phyloP scores from a whole-genome alignment of 441 rosid genomes.

The Erysimum cheiri region DNA sequence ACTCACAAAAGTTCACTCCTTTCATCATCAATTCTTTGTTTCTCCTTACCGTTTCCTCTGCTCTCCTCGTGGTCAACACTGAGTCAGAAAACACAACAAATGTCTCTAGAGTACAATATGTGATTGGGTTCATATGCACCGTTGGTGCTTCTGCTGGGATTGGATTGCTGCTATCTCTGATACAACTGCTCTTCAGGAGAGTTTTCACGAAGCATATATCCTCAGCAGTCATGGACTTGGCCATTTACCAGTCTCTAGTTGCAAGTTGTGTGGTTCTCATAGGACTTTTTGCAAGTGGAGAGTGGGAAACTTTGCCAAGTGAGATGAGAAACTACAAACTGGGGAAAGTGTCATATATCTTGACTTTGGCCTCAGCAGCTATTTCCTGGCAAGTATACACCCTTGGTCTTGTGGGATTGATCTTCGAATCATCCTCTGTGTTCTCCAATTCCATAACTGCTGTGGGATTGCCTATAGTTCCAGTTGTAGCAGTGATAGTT shows the following conservation, averaged over 20 bases:
- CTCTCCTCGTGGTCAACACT: constrained; percentile 37
- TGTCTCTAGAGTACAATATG: constrained; percentile 32
- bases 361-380: constrained; percentile 44
- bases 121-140: constrained; percentile 46
- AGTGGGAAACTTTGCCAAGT: constrained; percentile 40
- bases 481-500: constrained; percentile 51
- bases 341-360: constrained; percentile 44
- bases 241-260: constrained; percentile 35
- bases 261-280: constrained; percentile 42
- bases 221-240: constrained; percentile 42
- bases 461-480: constrained; percentile 51
- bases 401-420: constrained; percentile 41
- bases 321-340: constrained; percentile 46
- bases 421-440: constrained; percentile 50
- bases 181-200: constrained; percentile 41
- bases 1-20: constrained; percentile 54
- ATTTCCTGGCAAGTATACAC: constrained; percentile 43
- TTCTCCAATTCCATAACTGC: constrained; percentile 47
- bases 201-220: constrained; percentile 41
- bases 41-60: constrained; percentile 49
- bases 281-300: constrained; percentile 51
- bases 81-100: constrained; percentile 30
- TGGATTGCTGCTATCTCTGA: constrained; percentile 43
- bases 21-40: constrained; percentile 49
- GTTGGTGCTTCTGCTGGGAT: constrained; percentile 43